phyloP scores from a whole-genome alignment of 768 basidiomycete species.

The Russula ochroleuca region DNA sequence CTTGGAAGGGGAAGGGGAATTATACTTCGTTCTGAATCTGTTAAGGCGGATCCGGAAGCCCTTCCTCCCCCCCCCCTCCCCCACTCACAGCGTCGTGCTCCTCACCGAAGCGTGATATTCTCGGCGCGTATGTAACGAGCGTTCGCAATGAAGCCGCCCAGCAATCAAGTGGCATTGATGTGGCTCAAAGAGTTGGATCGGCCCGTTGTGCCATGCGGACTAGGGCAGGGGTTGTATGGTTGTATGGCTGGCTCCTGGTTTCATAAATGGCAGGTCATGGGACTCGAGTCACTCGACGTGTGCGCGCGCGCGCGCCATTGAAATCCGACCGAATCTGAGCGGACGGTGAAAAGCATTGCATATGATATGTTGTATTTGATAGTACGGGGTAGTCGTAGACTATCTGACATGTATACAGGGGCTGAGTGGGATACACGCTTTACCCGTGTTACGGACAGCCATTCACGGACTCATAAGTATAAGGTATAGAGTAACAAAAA shows the following conservation, averaged over 20 bases:
- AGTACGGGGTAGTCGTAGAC: background rate
- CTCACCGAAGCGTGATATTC: background rate
- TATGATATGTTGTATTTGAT: slow-evolving; percentile 4
- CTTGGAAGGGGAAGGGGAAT: background rate
- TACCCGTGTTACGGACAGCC: background rate
- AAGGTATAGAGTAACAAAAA: slow-evolving; percentile 20
- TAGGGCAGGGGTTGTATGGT: background rate
- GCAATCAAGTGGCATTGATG: background rate
- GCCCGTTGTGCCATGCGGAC: background rate
- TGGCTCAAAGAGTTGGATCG: background rate
- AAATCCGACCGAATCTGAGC: background rate
- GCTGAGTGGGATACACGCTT: background rate
- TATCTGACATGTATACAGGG: slow-evolving; percentile 15
- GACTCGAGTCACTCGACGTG: background rate
- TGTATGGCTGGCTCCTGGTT: background rate
- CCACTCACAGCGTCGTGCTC: too few relatives aligned
- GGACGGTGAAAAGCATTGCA: background rate
- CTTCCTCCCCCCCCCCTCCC: background rate
- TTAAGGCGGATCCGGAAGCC: background rate
- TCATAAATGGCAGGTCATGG: background rate
- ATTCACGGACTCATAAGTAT: slow-evolving; percentile 16
- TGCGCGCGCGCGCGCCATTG: background rate
- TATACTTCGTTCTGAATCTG: background rate
- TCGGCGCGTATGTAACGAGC: background rate
- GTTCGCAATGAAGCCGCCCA: background rate